Evolutionary conservation across 495 filamentous ascomycete genomes (phyloP).

Genomic region (Xylaria bambusicola): DNA sequence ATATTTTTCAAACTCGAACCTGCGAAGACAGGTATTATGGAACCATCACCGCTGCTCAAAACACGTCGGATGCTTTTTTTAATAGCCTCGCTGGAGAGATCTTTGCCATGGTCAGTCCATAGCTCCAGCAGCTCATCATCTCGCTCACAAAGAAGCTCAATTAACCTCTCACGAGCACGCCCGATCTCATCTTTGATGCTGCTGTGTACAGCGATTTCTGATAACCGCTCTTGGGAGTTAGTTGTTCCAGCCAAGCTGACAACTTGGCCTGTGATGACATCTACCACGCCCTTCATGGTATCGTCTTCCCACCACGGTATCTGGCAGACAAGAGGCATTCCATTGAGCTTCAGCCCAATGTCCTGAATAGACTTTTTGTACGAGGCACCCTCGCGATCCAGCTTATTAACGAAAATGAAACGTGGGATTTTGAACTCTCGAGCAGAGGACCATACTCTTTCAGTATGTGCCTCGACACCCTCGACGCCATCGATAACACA

Average conservation of each 20-base stretch:
- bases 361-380: slow-evolving; percentile 87
- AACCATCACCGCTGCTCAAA: slow-evolving; percentile 60
- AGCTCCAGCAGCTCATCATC: slow-evolving; percentile 84
- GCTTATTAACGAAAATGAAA: slow-evolving; percentile 91
- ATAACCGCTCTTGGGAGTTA: slow-evolving; percentile 25
- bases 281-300: slow-evolving; percentile 76
- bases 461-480: slow-evolving; percentile 96
- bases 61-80: slow-evolving; percentile 72
- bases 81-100: slow-evolving; percentile 68
- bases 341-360: slow-evolving; percentile 73
- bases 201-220: slow-evolving; percentile 10
- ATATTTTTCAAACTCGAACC: slow-evolving; percentile 93
- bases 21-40: slow-evolving; percentile 84
- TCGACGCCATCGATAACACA: slow-evolving; percentile 97
- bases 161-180: slow-evolving; percentile 71
- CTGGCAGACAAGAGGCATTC: slow-evolving; percentile 89
- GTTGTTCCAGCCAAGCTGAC: slow-evolving; percentile 39
- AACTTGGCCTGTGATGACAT: slow-evolving; percentile 62
- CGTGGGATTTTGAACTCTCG: slow-evolving; percentile 81
- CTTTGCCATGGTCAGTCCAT: slow-evolving; percentile 72
- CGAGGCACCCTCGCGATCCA: slow-evolving; percentile 90
- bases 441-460: slow-evolving; percentile 94
- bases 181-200: slow-evolving; percentile 68
- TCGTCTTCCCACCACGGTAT: slow-evolving; percentile 92
- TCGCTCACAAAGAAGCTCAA: slow-evolving; percentile 82